phyloP scores from a whole-genome alignment of 1,284 basidiomycete genomes.

The Dichomitus squalens region DNA sequence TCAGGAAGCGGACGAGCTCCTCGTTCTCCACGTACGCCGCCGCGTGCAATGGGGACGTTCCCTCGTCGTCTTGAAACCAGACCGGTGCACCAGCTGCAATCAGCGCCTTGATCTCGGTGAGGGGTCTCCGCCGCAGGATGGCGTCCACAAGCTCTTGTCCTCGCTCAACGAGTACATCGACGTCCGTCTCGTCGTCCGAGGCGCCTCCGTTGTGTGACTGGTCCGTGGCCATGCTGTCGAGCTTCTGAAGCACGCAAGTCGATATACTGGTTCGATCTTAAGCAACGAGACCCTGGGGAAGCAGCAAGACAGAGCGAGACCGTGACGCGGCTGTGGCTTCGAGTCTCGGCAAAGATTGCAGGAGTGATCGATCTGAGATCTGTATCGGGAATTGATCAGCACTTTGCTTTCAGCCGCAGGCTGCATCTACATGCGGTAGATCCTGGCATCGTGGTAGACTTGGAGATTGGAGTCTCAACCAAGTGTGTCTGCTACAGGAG shows the following conservation, averaged over 20 bases:
- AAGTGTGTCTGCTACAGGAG: too few relatives aligned
- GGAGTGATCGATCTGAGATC: slow-evolving; percentile 15
- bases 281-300: too few relatives aligned
- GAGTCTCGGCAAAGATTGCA: neutral
- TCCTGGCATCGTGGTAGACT: too few relatives aligned
- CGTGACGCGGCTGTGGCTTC: neutral
- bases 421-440: too few relatives aligned
- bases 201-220: neutral
- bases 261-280: too few relatives aligned
- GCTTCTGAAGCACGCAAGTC: neutral
- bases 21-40: slow-evolving; percentile 78
- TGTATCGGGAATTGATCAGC: slow-evolving; percentile 1
- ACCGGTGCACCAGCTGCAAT: slow-evolving; percentile 80
- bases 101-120: slow-evolving; percentile 51
- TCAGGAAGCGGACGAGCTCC: slow-evolving; percentile 63
- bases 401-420: too few relatives aligned
- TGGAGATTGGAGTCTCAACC: too few relatives aligned
- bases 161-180: slow-evolving; percentile 48
- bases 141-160: slow-evolving; percentile 61
- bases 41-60: slow-evolving; percentile 86
- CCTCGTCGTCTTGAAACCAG: slow-evolving; percentile 89
- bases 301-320: neutral
- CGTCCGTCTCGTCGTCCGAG: slow-evolving; percentile 36
- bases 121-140: slow-evolving; percentile 55
- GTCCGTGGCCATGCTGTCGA: neutral